These are phyloP conservation scores for Rhodotorula sp. DNA, from an alignment of 1,284 basidiomycete species.

Conservation along the genomic window DNA sequence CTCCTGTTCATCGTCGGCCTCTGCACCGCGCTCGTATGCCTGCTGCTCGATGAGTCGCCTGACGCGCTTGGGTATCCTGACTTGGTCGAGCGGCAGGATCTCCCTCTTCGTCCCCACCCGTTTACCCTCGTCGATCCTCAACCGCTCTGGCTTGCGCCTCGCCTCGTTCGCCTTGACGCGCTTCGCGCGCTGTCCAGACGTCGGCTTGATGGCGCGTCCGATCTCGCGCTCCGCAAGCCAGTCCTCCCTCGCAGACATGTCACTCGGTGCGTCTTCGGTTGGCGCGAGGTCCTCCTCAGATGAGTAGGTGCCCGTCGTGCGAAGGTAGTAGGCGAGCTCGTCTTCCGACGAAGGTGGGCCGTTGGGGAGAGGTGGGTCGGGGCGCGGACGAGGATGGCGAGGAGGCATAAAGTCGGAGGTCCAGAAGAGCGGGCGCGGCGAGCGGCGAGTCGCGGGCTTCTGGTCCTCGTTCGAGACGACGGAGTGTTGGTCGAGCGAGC, in stretches of 20 bases:
- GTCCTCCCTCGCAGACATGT: not conserved
- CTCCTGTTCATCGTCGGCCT: too few relatives aligned
- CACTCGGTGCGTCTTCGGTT: not conserved
- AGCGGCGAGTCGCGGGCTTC: not conserved
- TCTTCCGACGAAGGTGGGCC: slow-evolving; percentile 14
- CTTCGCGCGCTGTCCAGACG: slow-evolving; percentile 14
- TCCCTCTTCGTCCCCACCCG: too few relatives aligned
- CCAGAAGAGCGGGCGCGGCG: not conserved
- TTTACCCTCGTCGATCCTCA: slow-evolving; percentile 10
- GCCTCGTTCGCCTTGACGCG: not conserved
- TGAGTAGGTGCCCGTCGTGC: slow-evolving; percentile 19
- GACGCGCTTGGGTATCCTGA: too few relatives aligned
- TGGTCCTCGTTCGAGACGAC: not conserved
- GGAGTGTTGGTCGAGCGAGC: not conserved
- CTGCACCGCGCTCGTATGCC: too few relatives aligned
- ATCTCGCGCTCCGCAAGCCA: slow-evolving; percentile 16
- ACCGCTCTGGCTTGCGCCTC: not conserved
- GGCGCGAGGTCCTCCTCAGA: slow-evolving; percentile 26
- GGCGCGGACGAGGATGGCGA: slow-evolving; percentile 9
- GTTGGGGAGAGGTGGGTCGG: not conserved
- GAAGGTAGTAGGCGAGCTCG: slow-evolving; percentile 31
- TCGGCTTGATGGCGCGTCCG: slow-evolving; percentile 17
- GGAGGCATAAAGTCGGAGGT: slow-evolving; percentile 12
- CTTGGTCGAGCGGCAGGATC: too few relatives aligned
- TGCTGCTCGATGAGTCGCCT: too few relatives aligned